A percentile compares a stretch with the other conserved stretches of the same genome.
Evolutionary conservation across 768 basidiomycete genomes (phyloP).

Genomic region (Pisolithus microcarpus): DNA sequence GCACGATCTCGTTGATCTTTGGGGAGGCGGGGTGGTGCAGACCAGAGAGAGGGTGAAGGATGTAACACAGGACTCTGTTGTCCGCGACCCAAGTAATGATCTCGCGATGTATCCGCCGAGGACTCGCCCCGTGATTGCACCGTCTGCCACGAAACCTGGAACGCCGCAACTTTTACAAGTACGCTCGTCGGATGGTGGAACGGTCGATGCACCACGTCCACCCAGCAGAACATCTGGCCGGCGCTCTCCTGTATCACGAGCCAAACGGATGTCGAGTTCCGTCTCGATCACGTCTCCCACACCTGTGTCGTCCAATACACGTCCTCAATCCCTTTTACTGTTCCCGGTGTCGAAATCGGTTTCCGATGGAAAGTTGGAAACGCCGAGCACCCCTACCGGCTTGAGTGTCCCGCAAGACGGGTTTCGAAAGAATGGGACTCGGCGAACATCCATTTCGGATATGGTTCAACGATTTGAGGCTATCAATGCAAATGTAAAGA

Average conservation of each 20-base stretch:
- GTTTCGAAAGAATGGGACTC: slow-evolving; percentile 30
- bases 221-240: slow-evolving; percentile 25
- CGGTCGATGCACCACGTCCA: slow-evolving; percentile 16
- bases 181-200: slow-evolving; percentile 6
- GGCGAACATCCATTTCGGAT: slow-evolving; percentile 77
- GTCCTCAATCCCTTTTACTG: slow-evolving; percentile 79
- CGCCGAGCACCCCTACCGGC: slow-evolving; percentile 27
- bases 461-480: slow-evolving; percentile 82
- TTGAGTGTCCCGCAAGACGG: slow-evolving; percentile 45
- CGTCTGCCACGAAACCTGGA: slow-evolving; percentile 14
- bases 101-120: slow-evolving; percentile 13
- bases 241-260: slow-evolving; percentile 22
- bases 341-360: slow-evolving; percentile 43
- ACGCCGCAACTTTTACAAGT: slow-evolving; percentile 21
- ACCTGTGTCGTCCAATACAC: slow-evolving; percentile 34
- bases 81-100: slow-evolving; percentile 10
- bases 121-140: slow-evolving; percentile 13
- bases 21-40: slow-evolving; percentile 49
- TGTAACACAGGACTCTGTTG: slow-evolving; percentile 11
- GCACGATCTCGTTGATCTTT: slow-evolving; percentile 75
- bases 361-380: slow-evolving; percentile 34
- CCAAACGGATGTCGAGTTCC: slow-evolving; percentile 24
- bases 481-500: slow-evolving; percentile 38
- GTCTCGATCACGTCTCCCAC: slow-evolving; percentile 16
- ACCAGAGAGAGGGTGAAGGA: slow-evolving; percentile 38